Evolutionary conservation across 306 rosid species (phyloP).

Genomic region (Mimosa bimucronata): DNA sequence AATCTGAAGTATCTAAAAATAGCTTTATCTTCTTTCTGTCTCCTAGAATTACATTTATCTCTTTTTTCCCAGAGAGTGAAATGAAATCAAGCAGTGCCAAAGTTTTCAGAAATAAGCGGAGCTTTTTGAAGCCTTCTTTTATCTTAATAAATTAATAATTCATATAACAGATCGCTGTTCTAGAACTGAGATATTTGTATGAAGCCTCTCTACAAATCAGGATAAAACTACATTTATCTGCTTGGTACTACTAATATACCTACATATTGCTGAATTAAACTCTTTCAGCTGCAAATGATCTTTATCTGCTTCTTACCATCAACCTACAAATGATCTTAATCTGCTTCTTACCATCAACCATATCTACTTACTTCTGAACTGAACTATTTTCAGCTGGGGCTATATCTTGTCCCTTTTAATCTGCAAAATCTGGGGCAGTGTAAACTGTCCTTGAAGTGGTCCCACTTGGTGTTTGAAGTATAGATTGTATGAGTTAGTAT

Average conservation of each 20-base stretch:
- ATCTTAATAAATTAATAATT: constrained; percentile 15
- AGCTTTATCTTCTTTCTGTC: background rate
- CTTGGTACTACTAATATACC: constrained; percentile 12
- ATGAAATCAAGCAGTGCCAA: background rate
- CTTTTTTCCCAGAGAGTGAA: background rate
- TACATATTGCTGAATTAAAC: constrained; percentile 29
- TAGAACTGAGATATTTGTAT: constrained; percentile 30
- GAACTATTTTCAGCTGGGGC: constrained; percentile 40
- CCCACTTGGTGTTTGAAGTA: constrained; percentile 36
- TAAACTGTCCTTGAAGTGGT: constrained; percentile 33
- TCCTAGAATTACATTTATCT: background rate
- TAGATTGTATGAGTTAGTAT: constrained; percentile 35
- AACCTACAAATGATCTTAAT: constrained; percentile 35
- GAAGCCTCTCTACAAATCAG: constrained; percentile 20
- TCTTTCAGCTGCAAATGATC: constrained; percentile 40
- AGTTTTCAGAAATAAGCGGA: background rate
- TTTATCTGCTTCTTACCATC: constrained; percentile 15
- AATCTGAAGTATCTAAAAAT: background rate
- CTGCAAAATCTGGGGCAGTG: constrained; percentile 47
- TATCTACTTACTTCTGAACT: constrained; percentile 28
- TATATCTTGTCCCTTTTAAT: constrained; percentile 29
- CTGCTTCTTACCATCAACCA: background rate
- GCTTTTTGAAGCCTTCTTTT: background rate
- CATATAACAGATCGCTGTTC: constrained; percentile 29
- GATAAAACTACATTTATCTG: constrained; percentile 32